phyloP scores from a whole-genome alignment of 768 basidiomycete genomes.

The Cantharellus anzutake region DNA sequence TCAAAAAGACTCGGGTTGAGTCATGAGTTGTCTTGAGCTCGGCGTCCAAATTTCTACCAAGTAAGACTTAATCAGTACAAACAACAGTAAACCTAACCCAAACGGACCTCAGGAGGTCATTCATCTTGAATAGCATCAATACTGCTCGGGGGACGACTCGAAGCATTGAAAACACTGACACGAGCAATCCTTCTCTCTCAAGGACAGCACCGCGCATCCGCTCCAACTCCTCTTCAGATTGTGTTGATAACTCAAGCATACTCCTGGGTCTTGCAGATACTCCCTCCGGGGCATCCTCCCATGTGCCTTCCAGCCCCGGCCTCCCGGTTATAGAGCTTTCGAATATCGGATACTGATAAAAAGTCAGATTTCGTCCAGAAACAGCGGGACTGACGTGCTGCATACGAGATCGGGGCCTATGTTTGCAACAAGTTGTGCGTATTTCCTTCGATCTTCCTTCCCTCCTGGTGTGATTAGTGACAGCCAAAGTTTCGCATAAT shows the following conservation, averaged over 20 bases:
- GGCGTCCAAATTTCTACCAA: conserved; percentile 51
- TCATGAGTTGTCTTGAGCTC: conserved; percentile 63
- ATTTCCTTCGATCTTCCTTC: conserved; percentile 54
- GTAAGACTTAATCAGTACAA: not conserved
- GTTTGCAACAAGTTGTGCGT: conserved; percentile 81
- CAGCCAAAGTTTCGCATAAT: conserved; percentile 55
- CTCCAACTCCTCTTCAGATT: conserved; percentile 60
- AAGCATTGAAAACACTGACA: conserved; percentile 75
- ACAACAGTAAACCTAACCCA: not conserved
- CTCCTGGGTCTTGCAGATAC: conserved; percentile 48
- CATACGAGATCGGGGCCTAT: conserved; percentile 66
- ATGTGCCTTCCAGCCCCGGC: conserved; percentile 48
- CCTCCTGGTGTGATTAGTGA: conserved; percentile 64
- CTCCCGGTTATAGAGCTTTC: conserved; percentile 89
- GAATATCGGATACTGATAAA: conserved; percentile 67
- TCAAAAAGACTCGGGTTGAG: conserved; percentile 71
- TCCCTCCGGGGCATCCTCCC: conserved; percentile 18
- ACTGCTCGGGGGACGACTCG: conserved; percentile 70
- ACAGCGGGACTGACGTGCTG: no score
- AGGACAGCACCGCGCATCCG: conserved; percentile 69
- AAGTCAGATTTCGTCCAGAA: not conserved
- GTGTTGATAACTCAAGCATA: conserved; percentile 54
- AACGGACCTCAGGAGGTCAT: conserved; percentile 58
- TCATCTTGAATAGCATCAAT: conserved; percentile 68
- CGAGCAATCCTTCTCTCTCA: conserved; percentile 59